These are phyloP conservation scores for Psilocybe azurescens DNA, from an alignment of 768 basidiomycete species.

Conservation along the genomic window DNA sequence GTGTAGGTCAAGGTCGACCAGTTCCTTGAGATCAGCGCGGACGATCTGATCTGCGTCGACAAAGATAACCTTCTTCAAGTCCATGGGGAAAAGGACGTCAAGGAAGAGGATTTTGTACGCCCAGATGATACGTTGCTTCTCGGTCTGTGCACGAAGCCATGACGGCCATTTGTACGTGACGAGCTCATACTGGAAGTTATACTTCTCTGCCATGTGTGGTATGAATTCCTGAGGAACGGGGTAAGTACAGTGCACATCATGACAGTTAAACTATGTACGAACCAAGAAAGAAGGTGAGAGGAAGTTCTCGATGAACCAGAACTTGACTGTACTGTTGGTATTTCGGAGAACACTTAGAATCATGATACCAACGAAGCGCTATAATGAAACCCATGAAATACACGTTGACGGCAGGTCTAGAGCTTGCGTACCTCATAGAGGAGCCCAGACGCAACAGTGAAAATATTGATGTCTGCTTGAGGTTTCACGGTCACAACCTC, in stretches of 20 bases:
- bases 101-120: conserved; percentile 99
- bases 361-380: conserved; percentile 99
- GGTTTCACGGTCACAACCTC: conserved; percentile 32
- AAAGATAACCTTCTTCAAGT: conserved; percentile 98
- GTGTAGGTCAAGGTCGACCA: conserved; percentile 91
- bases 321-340: conserved; percentile 94
- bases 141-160: conserved; percentile 95
- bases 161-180: conserved; percentile 99
- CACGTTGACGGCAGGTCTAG: not conserved
- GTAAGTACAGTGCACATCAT: not conserved
- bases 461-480: conserved; percentile 97
- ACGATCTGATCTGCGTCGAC: conserved; percentile 99
- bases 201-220: conserved; percentile 88
- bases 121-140: conserved; percentile 99
- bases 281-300: conserved; percentile 96
- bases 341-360: conserved; percentile 94
- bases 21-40: conserved; percentile 91
- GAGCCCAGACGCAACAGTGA: conserved; percentile 96
- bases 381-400: conserved; percentile 5
- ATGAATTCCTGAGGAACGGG: conserved; percentile 77
- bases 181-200: conserved; percentile 94
- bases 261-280: conserved; percentile 27
- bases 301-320: conserved; percentile 99
- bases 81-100: conserved; percentile 98
- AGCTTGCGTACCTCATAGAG: conserved; percentile 81